Percentiles rank a stretch among this genome's conserved stretches.
Evolutionary conservation across 2,329 filamentous ascomycete species (phyloP).

Genomic region (Fusarium sarcochroum): DNA sequence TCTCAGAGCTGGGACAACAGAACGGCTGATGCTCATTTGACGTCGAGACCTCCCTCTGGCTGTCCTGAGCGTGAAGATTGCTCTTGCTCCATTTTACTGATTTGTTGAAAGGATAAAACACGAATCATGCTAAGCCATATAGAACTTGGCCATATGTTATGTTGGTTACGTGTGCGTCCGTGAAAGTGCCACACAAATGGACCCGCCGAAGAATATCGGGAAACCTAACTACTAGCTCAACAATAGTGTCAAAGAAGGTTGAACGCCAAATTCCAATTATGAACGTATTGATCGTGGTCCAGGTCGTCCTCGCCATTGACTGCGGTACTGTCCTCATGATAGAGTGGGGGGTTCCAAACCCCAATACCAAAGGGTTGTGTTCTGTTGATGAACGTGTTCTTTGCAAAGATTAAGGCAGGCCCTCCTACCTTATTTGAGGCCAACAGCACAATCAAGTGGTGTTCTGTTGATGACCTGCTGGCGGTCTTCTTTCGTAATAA

Average conservation of each 20-base stretch:
- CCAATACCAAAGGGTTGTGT: neutral
- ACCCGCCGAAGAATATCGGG: neutral
- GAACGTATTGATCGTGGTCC: neutral
- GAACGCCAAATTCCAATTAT: neutral
- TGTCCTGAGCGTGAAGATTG: no score
- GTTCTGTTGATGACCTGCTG: neutral
- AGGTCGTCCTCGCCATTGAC: neutral
- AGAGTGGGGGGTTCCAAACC: neutral
- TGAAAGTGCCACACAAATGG: neutral
- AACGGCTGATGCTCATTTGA: neutral
- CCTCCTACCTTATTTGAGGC: no score
- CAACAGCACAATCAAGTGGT: no score
- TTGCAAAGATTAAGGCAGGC: no score
- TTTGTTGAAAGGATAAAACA: neutral
- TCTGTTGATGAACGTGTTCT: neutral
- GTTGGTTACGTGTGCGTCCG: neutral
- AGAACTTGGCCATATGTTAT: neutral
- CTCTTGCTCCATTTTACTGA: neutral
- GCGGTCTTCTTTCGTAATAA: neutral
- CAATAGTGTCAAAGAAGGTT: neutral
- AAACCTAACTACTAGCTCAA: neutral
- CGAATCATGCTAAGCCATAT: neutral
- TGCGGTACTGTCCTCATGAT: neutral
- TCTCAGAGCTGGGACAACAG: neutral
- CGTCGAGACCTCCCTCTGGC: no score